phyloP scores from a whole-genome alignment of 2,329 filamentous ascomycete genomes.

The Calonectria hawksworthii region DNA sequence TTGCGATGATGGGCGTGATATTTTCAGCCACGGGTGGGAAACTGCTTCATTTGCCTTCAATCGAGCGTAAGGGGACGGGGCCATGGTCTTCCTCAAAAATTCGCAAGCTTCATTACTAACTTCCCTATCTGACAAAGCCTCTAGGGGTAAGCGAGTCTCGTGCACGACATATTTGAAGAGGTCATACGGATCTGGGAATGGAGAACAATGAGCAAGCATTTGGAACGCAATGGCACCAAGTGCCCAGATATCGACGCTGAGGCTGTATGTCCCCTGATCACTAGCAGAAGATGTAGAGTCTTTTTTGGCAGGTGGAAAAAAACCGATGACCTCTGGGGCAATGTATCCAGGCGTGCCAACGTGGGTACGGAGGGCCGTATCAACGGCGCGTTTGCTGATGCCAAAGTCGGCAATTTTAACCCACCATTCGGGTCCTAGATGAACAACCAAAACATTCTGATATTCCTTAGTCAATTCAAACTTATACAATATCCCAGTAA shows the following conservation, averaged over 20 bases:
- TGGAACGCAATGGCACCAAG: neutral
- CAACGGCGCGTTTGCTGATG: neutral
- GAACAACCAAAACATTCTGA: neutral
- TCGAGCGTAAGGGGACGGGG: neutral
- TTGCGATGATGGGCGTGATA: neutral
- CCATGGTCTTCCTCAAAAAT: neutral
- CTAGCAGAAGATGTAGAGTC: no score
- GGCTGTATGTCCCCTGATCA: no score
- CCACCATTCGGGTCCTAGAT: neutral
- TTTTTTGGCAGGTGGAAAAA: neutral
- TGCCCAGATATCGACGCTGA: neutral
- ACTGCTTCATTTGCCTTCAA: neutral
- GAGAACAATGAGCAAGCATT: neutral
- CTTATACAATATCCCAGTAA: no score
- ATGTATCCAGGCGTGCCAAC: neutral
- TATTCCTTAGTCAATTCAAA: no score
- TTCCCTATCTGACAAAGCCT: neutral
- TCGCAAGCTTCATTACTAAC: neutral
- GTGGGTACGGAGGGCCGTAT: neutral
- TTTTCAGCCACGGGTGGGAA: neutral
- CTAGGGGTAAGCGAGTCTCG: neutral
- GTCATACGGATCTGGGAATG: neutral
- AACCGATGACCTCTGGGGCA: neutral
- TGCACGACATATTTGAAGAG: neutral
- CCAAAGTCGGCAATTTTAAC: neutral